phyloP scores from a whole-genome alignment of 78 protist species.

The Isochrysis galbana region DNA sequence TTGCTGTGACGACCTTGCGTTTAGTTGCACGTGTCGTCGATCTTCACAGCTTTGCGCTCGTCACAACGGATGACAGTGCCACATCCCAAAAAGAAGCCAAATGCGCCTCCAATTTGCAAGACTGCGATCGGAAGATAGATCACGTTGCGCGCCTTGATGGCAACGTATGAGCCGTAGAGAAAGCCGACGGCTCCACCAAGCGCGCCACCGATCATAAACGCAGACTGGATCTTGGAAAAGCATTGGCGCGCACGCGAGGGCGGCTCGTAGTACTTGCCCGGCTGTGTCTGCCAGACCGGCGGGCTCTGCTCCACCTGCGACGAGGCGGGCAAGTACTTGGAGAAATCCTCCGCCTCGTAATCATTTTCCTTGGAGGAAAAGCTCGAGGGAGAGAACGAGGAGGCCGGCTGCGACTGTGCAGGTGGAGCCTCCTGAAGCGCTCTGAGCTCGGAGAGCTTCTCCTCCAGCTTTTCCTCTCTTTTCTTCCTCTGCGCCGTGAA shows the following conservation, averaged over 20 bases:
- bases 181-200: background rate
- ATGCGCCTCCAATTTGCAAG: background rate
- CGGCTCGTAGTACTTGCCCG: too few relatives aligned
- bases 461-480: background rate
- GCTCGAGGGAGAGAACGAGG: background rate
- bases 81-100: slow-evolving; percentile 12
- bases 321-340: background rate
- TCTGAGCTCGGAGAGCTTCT: background rate
- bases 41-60: background rate
- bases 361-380: background rate
- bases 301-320: background rate
- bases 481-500: background rate
- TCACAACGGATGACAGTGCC: slow-evolving; percentile 7
- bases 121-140: slow-evolving; percentile 4
- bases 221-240: background rate
- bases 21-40: too few relatives aligned
- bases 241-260: background rate
- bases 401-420: background rate
- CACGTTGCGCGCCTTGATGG: background rate
- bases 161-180: background rate
- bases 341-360: background rate
- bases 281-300: background rate
- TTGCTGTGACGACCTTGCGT: too few relatives aligned
- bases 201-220: slow-evolving; percentile 11
- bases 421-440: background rate